Base-by-base conservation (phyloP, 1,284 basidiomycete genomes). In the Cystobasidiaceae sp. region DNA sequence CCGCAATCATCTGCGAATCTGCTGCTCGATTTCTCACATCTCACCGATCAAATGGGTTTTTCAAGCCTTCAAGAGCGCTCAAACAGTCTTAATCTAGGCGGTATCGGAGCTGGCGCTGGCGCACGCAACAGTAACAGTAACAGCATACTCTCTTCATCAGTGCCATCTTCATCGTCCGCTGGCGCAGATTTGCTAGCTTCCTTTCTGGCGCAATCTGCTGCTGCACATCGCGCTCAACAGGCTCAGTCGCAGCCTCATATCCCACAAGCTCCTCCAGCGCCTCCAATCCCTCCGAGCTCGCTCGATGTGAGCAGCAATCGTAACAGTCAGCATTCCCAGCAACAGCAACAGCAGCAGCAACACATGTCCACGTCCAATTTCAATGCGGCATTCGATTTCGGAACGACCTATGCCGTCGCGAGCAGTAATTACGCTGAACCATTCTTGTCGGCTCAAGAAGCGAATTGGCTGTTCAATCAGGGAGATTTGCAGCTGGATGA, bases 381-480 rank as follows among this genome's bases (percentile, higher is more conserved):
- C 34, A 56, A 56, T 39, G 54, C 54, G 13, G 54, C 17, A 21
- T 56, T 56, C 30, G 54, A 56, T 44, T 56, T 43, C 21, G 54
- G 34, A 3, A n/a, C 56, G 33, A 59, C 56, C 11, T 46, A 59
- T 34, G 56, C 25, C 19, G 56, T 59, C 3, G 56, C 56, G 4
- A 48, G 44, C 32, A 49, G 44, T 46, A 59, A 65, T 17, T 69
- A 69, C 34, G 69, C 68, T 44, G 68, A 68, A 4, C 69, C 72
- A 0, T 70, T 72, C 52, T 64, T 69, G 5, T 70, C 68, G 4
- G 64, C 66, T 1, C 50, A 55, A 33, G 69, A 71, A 33, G 67
- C 70, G 46, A 65, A 66, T 30, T 73, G 72, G 72, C 67, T 73
- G 11, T 62, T 62, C 60, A 62, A 54, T 34, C 49, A 54, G 32